A percentile compares a stretch with the other conserved stretches of the same genome.
phyloP scores from a whole-genome alignment of 2,329 filamentous ascomycete species.

The Trichophyton benhamiae region DNA sequence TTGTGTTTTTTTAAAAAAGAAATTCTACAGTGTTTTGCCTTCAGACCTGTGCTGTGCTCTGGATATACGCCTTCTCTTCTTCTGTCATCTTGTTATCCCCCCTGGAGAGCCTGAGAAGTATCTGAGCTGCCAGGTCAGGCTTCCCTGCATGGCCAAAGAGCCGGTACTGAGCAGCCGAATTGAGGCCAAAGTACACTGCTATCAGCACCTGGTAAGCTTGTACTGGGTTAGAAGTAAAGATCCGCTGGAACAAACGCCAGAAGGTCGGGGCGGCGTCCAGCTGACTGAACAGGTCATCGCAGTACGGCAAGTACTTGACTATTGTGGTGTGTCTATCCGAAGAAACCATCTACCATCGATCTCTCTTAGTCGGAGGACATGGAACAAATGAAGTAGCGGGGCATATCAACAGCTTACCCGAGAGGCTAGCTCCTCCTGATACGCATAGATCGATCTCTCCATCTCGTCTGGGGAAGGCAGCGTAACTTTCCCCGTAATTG shows the following conservation, averaged over 20 bases:
- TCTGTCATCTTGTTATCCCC: constrained; percentile 17
- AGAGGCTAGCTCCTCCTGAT: constrained; percentile 19
- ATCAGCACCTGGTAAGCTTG: constrained; percentile 20
- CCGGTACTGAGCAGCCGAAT: constrained; percentile 27
- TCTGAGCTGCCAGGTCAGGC: constrained; percentile 22
- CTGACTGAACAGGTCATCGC: constrained; percentile 24
- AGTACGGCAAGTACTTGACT: constrained; percentile 21
- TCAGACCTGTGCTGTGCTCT: neutral
- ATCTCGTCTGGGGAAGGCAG: constrained; percentile 20
- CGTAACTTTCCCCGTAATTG: constrained; percentile 19
- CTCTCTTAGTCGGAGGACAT: neutral
- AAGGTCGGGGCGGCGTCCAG: constrained; percentile 25
- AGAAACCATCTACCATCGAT: constrained; percentile 20
- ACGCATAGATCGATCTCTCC: constrained; percentile 17
- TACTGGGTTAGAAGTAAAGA: constrained; percentile 20
- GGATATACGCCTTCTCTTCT: neutral
- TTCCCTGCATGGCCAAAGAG: constrained; percentile 24
- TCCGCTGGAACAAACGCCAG: constrained; percentile 17
- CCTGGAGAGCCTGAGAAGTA: constrained; percentile 21
- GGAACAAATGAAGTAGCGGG: neutral
- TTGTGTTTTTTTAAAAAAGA: neutral
- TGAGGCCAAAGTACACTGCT: constrained; percentile 28
- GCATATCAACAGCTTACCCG: constrained; percentile 8
- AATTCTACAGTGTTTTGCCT: neutral
- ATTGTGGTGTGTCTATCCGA: constrained; percentile 24